Conservation (phyloP, 352 stramenopile genomes). For the Globisporangium echinulatum region DNA sequence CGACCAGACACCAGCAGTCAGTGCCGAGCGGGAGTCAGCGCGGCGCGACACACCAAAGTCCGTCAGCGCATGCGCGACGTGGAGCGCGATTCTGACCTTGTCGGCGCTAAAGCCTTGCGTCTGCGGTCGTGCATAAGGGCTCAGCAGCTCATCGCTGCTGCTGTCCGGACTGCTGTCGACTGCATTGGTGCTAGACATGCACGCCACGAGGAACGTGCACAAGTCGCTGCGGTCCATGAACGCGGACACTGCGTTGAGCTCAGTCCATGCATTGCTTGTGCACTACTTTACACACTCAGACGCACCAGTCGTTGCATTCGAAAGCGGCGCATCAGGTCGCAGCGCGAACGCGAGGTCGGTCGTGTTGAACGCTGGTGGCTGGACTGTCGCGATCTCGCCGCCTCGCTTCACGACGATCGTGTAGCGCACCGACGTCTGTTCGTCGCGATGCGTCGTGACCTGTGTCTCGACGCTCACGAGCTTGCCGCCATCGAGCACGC, state of each 20-base stretch:
- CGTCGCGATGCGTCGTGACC: constrained; percentile 16
- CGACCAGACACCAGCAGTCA: constrained; percentile 31
- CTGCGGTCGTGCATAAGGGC: not conserved
- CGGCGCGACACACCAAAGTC: constrained; percentile 36
- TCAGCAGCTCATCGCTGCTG: not conserved
- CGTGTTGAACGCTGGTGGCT: constrained; percentile 11
- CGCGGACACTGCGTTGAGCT: constrained; percentile 44
- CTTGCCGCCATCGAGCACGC: constrained; percentile 25
- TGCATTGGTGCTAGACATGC: not conserved
- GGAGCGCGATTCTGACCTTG: constrained; percentile 36
- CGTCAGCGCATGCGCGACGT: constrained; percentile 35
- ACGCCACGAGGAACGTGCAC: constrained; percentile 25
- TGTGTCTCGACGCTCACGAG: constrained; percentile 31
- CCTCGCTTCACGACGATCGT: constrained; percentile 31
- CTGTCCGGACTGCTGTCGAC: too few relatives aligned
- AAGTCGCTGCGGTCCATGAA: constrained; percentile 55
- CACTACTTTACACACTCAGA: not conserved
- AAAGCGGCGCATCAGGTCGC: not conserved
- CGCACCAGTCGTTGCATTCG: constrained; percentile 4
- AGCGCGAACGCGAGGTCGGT: not conserved
- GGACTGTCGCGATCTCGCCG: constrained; percentile 12
- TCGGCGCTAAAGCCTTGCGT: constrained; percentile 17
- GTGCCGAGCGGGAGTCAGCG: constrained; percentile 13
- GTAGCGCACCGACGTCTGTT: constrained; percentile 28
- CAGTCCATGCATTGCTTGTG: constrained; percentile 8